A percentile compares a stretch with the other conserved stretches of the same genome.
These are phyloP conservation scores for Colletotrichum incanum DNA, from an alignment of 2,329 filamentous ascomycete genomes.

Conservation along the genomic window DNA sequence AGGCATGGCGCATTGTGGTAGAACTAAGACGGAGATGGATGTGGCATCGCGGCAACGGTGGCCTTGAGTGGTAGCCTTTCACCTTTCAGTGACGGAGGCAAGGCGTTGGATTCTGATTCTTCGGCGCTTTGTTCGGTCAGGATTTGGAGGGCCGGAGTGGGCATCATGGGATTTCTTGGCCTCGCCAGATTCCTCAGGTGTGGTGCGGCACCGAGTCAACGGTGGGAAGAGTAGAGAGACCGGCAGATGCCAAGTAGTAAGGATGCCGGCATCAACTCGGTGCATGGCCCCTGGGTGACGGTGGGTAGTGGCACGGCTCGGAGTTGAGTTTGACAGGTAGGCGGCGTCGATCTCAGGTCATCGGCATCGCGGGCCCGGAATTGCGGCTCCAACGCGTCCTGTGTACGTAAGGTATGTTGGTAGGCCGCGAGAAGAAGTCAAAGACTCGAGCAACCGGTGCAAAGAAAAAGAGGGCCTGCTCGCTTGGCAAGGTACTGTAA, in stretches of 20 bases:
- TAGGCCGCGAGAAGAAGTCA: not conserved
- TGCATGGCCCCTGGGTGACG: not conserved
- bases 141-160: not conserved
- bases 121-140: conserved; percentile 17
- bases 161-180: not conserved
- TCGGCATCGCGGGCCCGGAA: not conserved
- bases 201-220: conserved; percentile 3
- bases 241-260: conserved; percentile 7
- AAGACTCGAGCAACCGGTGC: not conserved
- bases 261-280: conserved; percentile 5
- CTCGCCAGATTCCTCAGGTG: conserved; percentile 7
- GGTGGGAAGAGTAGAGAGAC: not conserved
- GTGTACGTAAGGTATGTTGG: not conserved
- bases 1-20: conserved; percentile 12
- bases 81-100: not conserved
- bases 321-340: not conserved
- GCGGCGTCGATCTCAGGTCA: conserved; percentile 17
- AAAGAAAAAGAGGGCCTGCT: not conserved
- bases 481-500: conserved; percentile 23
- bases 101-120: not conserved
- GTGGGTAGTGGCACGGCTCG: conserved; percentile 14
- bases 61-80: not conserved
- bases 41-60: not conserved
- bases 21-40: not conserved
- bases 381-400: conserved; percentile 11